Base-by-base conservation (phyloP, 208 protist species). In the Trypanosoma platydactyli region DNA sequence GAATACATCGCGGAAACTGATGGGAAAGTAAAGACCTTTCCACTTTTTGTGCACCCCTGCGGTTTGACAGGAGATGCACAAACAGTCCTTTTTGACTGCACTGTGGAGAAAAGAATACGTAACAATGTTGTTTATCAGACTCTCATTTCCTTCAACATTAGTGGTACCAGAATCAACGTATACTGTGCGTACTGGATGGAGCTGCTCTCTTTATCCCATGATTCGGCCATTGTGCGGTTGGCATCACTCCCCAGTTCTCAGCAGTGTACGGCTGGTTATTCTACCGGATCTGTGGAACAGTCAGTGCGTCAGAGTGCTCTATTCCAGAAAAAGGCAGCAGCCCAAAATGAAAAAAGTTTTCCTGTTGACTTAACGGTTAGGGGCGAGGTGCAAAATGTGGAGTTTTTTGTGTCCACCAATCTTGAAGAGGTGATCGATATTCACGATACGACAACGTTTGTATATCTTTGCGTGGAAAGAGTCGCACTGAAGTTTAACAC, bases 341-440 rank as follows among this genome's bases (percentile, higher is more conserved):
- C 38, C 1, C 38, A 9, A 22, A 13, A 13, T 12, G 24, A 41
- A 46, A n/a, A 45, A 38, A 40, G 11, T 45, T 0, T 35, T 25
- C 18, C 70, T 41, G 6, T 15, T 35, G 25, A 20, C 5, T 20
- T 60, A 0, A 5, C 48, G 1, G 59, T 75, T 54, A 54, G 33
- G 1, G 72, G 52, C 5, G 56, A 75, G 13, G 51, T 81, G 35
- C 41, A 25, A 33, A 49, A 58, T 18, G 64, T 80, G 24, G 80
- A 86, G 44, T 48, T 86, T 3, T 63, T 81, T 22, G 15, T 86
- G 1, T 73, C 80, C 1, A 79, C 80, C 1, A 59, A 82, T 62
- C 64, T 62, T 5, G 29, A 24, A n/a, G 16, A 59, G 29, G 63
- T 71, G 9, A 62, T 88, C 12, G 61, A 79, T 46, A 49, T 79